phyloP scores from a whole-genome alignment of 208 protist species.

The Leishmania braziliensis region DNA sequence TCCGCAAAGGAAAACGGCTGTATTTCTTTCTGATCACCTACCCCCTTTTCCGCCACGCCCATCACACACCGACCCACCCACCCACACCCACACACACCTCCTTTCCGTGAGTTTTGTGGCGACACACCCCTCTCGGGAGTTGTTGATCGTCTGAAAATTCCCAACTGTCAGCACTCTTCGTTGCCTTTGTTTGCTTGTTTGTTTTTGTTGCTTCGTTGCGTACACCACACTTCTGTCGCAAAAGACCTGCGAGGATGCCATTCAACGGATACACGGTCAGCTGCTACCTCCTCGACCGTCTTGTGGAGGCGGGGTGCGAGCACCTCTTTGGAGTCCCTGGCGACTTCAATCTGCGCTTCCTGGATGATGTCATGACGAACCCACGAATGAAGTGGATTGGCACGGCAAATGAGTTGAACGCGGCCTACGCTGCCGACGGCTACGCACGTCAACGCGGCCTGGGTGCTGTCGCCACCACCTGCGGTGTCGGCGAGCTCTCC shows the following conservation, averaged over 20 bases:
- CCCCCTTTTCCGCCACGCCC: no score
- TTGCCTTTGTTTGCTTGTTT: background rate
- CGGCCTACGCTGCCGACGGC: constrained; percentile 60
- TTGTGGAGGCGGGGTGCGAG: constrained; percentile 44
- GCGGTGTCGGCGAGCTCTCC: constrained; percentile 57
- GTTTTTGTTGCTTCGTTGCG: background rate
- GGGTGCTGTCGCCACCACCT: constrained; percentile 48
- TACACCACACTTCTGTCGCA: background rate
- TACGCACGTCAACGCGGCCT: constrained; percentile 47
- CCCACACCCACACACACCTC: background rate
- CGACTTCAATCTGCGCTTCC: constrained; percentile 70
- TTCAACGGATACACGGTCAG: constrained; percentile 55
- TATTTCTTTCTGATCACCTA: background rate
- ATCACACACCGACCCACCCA: no score
- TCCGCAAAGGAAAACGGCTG: background rate
- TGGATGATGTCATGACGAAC: constrained; percentile 60
- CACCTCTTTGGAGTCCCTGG: constrained; percentile 66
- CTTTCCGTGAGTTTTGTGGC: background rate
- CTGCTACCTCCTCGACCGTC: constrained; percentile 60
- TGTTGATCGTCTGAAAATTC: background rate
- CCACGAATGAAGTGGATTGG: constrained; percentile 56
- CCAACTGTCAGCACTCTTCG: background rate
- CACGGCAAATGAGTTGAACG: constrained; percentile 64
- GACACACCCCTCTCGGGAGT: background rate
- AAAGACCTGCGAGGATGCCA: constrained; percentile 25